These are phyloP conservation scores for Tolypocladium nubicola DNA, from an alignment of 2,329 filamentous ascomycete genomes.

Conservation along the genomic window DNA sequence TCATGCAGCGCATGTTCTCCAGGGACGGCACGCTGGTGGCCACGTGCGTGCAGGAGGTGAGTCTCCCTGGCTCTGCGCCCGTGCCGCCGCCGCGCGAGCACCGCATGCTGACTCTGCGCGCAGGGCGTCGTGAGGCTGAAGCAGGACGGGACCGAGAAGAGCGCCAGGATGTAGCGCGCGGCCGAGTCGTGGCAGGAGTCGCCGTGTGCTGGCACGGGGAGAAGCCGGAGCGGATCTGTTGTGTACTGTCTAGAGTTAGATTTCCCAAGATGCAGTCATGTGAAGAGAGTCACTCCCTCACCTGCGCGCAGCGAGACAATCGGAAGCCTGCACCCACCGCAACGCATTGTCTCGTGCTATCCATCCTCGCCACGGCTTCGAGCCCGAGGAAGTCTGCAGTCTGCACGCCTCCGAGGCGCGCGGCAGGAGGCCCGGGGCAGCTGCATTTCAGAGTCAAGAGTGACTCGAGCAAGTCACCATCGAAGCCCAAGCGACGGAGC, in stretches of 20 bases:
- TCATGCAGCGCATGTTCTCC: slow-evolving; percentile 64
- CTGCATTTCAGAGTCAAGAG: too few relatives aligned
- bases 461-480: too few relatives aligned
- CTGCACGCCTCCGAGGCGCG: too few relatives aligned
- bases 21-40: slow-evolving; percentile 63
- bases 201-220: not conserved
- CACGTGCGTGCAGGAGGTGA: slow-evolving; percentile 70
- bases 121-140: slow-evolving; percentile 42
- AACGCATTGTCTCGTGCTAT: not conserved
- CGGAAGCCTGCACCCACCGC: not conserved
- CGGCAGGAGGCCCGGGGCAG: too few relatives aligned
- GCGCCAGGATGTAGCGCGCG: slow-evolving; percentile 19
- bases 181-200: not conserved
- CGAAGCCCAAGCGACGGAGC: too few relatives aligned
- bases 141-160: slow-evolving; percentile 24
- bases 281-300: not conserved
- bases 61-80: slow-evolving; percentile 8
- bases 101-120: not conserved
- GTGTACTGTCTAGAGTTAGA: not conserved
- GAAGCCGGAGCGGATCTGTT: not conserved
- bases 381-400: not conserved
- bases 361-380: not conserved
- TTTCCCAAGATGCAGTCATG: not conserved
- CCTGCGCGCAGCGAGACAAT: too few relatives aligned
- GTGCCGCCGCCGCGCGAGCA: not conserved